Evolutionary conservation across 1,284 basidiomycete genomes (phyloP).

Genomic region (Sporisorium scitamineum): DNA sequence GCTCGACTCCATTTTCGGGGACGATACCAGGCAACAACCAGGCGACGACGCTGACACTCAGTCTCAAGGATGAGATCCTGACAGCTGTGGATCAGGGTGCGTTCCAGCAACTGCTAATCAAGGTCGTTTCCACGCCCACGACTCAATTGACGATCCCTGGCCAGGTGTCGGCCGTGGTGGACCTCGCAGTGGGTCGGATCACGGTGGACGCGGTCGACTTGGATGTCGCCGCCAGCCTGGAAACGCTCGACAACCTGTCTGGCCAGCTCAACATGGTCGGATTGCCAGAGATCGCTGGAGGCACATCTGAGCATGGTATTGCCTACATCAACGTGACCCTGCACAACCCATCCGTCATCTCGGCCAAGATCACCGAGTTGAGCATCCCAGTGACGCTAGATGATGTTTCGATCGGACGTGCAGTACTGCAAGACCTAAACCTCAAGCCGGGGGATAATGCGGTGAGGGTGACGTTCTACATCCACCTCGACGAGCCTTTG

Average conservation of each 20-base stretch:
- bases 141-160: constrained; percentile 70
- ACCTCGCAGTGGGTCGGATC: constrained; percentile 77
- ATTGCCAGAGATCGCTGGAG: constrained; percentile 34
- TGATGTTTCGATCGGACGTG: constrained; percentile 70
- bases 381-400: constrained; percentile 76
- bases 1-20: not conserved
- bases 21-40: constrained; percentile 7
- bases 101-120: constrained; percentile 4
- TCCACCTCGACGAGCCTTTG: constrained; percentile 76
- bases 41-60: not conserved
- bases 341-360: constrained; percentile 71
- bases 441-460: constrained; percentile 75
- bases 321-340: constrained; percentile 18
- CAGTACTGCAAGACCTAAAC: constrained; percentile 70
- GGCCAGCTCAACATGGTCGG: constrained; percentile 71
- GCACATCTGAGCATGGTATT: constrained; percentile 25
- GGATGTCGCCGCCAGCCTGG: constrained; percentile 74
- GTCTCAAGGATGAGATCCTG: not conserved
- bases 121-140: constrained; percentile 6
- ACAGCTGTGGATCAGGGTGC: constrained; percentile 5
- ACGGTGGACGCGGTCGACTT: constrained; percentile 77
- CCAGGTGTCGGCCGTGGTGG: constrained; percentile 75
- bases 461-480: constrained; percentile 76
- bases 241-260: constrained; percentile 70
- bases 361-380: constrained; percentile 75